Percentiles rank a stretch among this genome's conserved stretches.
These are phyloP conservation scores for Metarhizium brunneum DNA, from an alignment of 2,329 filamentous ascomycete genomes.

Conservation along the genomic window DNA sequence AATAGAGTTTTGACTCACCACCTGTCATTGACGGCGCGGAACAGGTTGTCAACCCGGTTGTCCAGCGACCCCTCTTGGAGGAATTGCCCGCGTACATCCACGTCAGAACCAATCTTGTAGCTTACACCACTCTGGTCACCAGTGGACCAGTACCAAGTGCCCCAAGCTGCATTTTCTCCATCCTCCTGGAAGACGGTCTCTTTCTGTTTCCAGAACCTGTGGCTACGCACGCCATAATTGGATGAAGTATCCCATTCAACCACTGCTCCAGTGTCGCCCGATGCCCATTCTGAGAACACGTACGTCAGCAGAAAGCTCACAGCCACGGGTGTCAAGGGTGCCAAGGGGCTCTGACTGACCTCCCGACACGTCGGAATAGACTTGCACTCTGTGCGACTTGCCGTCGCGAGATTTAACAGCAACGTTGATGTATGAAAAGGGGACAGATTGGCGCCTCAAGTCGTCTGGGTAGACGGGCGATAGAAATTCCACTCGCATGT, in stretches of 20 bases:
- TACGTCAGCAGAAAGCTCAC: background rate
- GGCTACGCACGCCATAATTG: constrained; percentile 46
- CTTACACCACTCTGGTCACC: constrained; percentile 42
- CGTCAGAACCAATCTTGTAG: constrained; percentile 63
- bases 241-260: constrained; percentile 55
- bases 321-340: background rate
- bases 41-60: constrained; percentile 55
- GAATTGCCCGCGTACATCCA: constrained; percentile 58
- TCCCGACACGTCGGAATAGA: constrained; percentile 62
- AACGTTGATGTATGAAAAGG: constrained; percentile 62
- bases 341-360: constrained; percentile 6
- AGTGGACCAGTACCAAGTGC: constrained; percentile 67
- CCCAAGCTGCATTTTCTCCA: constrained; percentile 70
- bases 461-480: constrained; percentile 62
- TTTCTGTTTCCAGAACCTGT: constrained; percentile 49
- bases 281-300: constrained; percentile 53
- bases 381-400: constrained; percentile 50
- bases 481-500: constrained; percentile 60
- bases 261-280: constrained; percentile 45
- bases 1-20: constrained; percentile 17
- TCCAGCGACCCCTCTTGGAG: constrained; percentile 50
- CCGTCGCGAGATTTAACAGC: constrained; percentile 55
- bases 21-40: constrained; percentile 31
- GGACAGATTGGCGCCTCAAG: constrained; percentile 55
- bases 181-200: constrained; percentile 61